Conservation (phyloP, 2,329 filamentous ascomycete genomes). For the Fusarium piperis region DNA sequence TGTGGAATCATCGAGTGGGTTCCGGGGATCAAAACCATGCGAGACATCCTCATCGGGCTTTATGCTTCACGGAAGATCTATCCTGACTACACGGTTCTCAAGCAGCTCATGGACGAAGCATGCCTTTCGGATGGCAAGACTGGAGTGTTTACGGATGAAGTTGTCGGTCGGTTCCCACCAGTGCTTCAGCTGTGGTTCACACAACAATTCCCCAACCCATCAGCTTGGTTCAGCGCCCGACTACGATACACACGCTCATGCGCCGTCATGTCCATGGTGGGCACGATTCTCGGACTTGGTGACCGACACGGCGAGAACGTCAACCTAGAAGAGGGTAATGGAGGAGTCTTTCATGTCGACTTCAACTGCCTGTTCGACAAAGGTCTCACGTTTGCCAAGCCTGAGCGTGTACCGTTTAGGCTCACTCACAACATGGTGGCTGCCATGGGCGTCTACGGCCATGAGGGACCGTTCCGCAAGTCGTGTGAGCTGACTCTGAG, state of each 20-base stretch:
- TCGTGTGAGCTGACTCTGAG: conserved; percentile 89
- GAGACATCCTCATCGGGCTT: conserved; percentile 85
- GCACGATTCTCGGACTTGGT: conserved; percentile 90
- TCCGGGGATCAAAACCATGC: conserved; percentile 90
- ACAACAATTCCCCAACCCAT: conserved; percentile 92
- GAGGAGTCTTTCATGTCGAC: conserved; percentile 95
- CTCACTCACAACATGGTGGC: conserved; percentile 99
- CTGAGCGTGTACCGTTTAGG: conserved; percentile 94
- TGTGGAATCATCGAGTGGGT: conserved; percentile 99
- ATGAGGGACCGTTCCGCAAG: conserved; percentile 91
- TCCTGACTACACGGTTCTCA: conserved; percentile 75
- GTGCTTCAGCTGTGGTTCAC: conserved; percentile 95
- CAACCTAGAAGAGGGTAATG: conserved; percentile 90
- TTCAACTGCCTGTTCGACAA: conserved; percentile 99
- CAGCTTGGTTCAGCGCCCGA: conserved; percentile 89
- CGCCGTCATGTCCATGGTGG: conserved; percentile 99
- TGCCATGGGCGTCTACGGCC: conserved; percentile 94
- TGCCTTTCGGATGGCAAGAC: conserved; percentile 67
- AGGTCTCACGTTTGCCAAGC: conserved; percentile 92
- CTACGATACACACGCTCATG: conserved; percentile 91
- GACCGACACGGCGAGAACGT: conserved; percentile 98
- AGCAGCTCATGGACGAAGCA: conserved; percentile 71
- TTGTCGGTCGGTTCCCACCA: conserved; percentile 76
- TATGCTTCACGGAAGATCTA: conserved; percentile 79
- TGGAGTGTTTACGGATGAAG: conserved; percentile 74